Percentiles rank a stretch among this genome's conserved stretches.
These are phyloP conservation scores for Gloeostereum incarnatum DNA, from an alignment of 768 basidiomycete species.

Conservation along the genomic window DNA sequence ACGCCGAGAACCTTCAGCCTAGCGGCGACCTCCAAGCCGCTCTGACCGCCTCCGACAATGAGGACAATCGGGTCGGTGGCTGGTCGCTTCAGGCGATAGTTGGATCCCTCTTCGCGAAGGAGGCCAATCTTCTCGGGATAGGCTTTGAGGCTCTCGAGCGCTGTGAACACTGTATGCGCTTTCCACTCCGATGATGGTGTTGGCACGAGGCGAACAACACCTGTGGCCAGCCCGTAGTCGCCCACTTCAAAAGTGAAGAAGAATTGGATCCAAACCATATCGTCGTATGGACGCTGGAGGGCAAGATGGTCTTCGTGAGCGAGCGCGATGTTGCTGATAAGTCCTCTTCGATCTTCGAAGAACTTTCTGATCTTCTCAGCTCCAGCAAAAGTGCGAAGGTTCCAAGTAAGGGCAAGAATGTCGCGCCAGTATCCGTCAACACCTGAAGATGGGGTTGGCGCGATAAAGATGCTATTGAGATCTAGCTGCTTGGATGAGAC, in stretches of 20 bases:
- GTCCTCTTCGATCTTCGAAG: conserved; percentile 25
- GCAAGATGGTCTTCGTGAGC: conserved; percentile 16
- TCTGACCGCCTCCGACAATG: conserved; percentile 58
- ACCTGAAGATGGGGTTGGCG: too few relatives aligned
- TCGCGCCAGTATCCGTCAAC: conserved; percentile 40
- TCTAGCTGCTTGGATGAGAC: too few relatives aligned
- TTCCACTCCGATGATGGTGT: conserved; percentile 35
- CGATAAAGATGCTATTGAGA: too few relatives aligned
- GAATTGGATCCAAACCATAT: conserved; percentile 47
- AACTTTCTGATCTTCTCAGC: conserved; percentile 23
- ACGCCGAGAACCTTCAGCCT: conserved; percentile 47
- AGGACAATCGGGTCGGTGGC: conserved; percentile 57
- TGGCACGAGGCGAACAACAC: conserved; percentile 47
- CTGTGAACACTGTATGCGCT: conserved; percentile 44
- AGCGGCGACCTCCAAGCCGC: conserved; percentile 56
- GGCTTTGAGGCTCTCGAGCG: conserved; percentile 35
- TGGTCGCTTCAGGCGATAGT: too few relatives aligned
- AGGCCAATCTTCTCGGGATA: conserved; percentile 32
- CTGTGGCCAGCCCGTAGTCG: conserved; percentile 36
- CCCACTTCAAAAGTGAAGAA: conserved; percentile 47
- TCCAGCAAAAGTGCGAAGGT: conserved; percentile 38
- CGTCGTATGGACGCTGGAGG: conserved; percentile 34
- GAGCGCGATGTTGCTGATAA: conserved; percentile 11
- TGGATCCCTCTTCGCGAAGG: too few relatives aligned
- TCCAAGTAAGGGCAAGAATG: conserved; percentile 41